Evolutionary conservation across 805 yeast genomes (phyloP).

Genomic region (Suhomyces sp.): DNA sequence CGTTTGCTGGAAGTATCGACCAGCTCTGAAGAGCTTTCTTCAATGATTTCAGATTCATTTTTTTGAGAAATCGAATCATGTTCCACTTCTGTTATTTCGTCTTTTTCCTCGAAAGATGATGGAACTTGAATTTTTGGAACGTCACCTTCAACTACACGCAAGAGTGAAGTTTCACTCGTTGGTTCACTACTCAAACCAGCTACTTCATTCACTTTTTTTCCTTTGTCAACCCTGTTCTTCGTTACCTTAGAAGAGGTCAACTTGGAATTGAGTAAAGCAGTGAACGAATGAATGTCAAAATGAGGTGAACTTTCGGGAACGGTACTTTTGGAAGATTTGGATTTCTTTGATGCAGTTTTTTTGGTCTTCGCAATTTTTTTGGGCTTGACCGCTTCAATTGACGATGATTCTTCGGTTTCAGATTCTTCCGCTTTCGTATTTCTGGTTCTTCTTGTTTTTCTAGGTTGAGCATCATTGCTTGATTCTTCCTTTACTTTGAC

Average conservation of each 20-base stretch:
- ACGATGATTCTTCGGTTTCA: no score
- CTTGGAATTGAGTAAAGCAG: slow-evolving; percentile 25
- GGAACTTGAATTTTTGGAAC: slow-evolving; percentile 5
- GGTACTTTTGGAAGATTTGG: no score
- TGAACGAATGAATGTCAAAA: slow-evolving; percentile 28
- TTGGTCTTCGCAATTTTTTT: no score
- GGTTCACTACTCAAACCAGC: no score
- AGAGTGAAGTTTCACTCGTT: no score
- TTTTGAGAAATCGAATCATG: slow-evolving; percentile 7
- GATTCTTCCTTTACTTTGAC: background rate
- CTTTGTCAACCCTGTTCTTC: slow-evolving; percentile 4
- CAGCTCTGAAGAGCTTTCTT: slow-evolving; percentile 9
- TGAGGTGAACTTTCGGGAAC: no score
- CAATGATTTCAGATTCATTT: slow-evolving; percentile 10
- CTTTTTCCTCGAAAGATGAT: slow-evolving; percentile 9
- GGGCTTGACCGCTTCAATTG: no score
- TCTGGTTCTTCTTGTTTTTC: slow-evolving; percentile 1
- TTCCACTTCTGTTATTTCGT: slow-evolving; percentile 7
- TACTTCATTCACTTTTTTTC: background rate
- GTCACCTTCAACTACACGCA: background rate
- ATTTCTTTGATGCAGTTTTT: no score
- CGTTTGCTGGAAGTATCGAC: slow-evolving; percentile 1
- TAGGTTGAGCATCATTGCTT: no score
- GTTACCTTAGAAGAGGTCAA: slow-evolving; percentile 12
- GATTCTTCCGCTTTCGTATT: background rate